Base-by-base conservation (phyloP, 192 early-diverging fungal species). In the Cladochytrium replicatum region DNA sequence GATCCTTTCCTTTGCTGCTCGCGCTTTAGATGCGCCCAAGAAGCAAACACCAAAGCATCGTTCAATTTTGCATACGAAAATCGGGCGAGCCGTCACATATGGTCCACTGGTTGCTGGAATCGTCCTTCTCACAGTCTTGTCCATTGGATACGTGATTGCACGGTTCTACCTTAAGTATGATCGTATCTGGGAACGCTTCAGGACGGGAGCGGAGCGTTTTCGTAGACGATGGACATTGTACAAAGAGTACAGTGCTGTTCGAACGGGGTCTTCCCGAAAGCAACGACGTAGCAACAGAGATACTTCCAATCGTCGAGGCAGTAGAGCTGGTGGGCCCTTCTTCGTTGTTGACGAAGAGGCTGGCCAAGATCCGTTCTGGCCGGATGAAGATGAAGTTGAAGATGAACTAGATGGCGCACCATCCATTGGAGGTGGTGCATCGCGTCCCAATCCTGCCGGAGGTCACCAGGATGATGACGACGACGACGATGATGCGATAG, bases 141-240 rank as follows among this genome's bases (percentile, higher is more conserved):
- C 26, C 4, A 23, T 27, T 2, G 57, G 40, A 0, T 58, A 52
- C 32, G 31, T 30, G 17, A 25, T 34, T 19, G 57, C 57, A 6
- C 38, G 57, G 21, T 50, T 52, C 41, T n/a, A n/a, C n/a, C 40
- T 57, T 46, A 50, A 50, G 6, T 58, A 58, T 25, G 57, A 58
- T 32, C 50, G 52, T 26, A 52, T 58, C 5, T 58, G 57, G 57
- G 57, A 51, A 24, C 39, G 57, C 7, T 58, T 58, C 34, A 24
- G 23, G 1, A 9, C 46, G 9, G 4, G 11, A 3, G 48, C 52
- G 4, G 9, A 58, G 13, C 57, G 57, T 3, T 6, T 58, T 4
- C n/a, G n/a, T n/a, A 40, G 31, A 27, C 40, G 57, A 26, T 50
- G 57, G 48, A 15, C 32, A 9, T 50, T 51, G 57, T 32, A 26